Percentiles rank a stretch among this genome's conserved stretches.
These are phyloP conservation scores for Elsinoe batatas DNA, from an alignment of 2,329 filamentous ascomycete species.

Conservation along the genomic window DNA sequence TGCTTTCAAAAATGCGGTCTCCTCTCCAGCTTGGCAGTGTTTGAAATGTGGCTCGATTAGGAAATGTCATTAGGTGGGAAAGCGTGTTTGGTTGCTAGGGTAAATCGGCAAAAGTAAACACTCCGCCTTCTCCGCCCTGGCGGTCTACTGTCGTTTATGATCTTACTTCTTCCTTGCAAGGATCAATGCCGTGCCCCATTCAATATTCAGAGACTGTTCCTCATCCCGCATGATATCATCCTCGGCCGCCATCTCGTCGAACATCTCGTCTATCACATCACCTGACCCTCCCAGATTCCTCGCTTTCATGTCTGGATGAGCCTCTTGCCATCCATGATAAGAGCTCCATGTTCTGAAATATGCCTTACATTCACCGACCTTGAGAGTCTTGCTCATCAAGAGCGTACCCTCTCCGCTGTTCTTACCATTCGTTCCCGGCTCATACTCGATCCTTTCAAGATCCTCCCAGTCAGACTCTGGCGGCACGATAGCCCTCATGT, in stretches of 20 bases:
- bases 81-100: slow-evolving; percentile 1
- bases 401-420: slow-evolving; percentile 32
- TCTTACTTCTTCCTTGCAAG: slow-evolving; percentile 40
- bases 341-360: slow-evolving; percentile 53
- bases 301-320: slow-evolving; percentile 41
- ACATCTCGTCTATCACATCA: slow-evolving; percentile 54
- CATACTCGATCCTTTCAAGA: slow-evolving; percentile 46
- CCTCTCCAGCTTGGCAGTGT: slow-evolving; percentile 8
- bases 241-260: slow-evolving; percentile 47
- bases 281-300: slow-evolving; percentile 47
- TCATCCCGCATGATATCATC: slow-evolving; percentile 44
- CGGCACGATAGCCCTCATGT: slow-evolving; percentile 43
- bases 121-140: not conserved
- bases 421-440: slow-evolving; percentile 39
- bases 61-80: slow-evolving; percentile 4
- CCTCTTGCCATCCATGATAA: slow-evolving; percentile 49
- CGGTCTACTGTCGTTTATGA: not conserved
- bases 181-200: slow-evolving; percentile 53
- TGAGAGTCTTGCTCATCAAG: slow-evolving; percentile 47
- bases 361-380: slow-evolving; percentile 49
- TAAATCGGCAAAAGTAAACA: not conserved
- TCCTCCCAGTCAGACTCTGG: slow-evolving; percentile 44
- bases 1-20: slow-evolving; percentile 3
- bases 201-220: slow-evolving; percentile 42
- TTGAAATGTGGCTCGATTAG: slow-evolving; percentile 1